A percentile compares a stretch with the other conserved stretches of the same genome.
Evolutionary conservation across 2,329 filamentous ascomycete genomes (phyloP).

Genomic region (Penicillium aurantiogriseum): DNA sequence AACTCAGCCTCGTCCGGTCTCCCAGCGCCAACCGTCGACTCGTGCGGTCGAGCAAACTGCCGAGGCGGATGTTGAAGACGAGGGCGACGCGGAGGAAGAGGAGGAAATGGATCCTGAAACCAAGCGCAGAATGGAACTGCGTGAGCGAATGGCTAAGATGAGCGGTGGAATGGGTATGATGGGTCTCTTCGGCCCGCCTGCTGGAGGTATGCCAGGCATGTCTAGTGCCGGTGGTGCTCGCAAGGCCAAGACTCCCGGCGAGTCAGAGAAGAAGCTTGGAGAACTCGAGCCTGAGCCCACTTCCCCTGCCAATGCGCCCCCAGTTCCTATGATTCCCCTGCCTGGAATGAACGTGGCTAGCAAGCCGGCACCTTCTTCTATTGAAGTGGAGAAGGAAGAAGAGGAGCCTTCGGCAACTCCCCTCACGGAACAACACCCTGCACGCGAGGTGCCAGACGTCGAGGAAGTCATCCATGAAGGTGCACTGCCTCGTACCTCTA

Average conservation of each 20-base stretch:
- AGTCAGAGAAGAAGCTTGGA: conserved; percentile 35
- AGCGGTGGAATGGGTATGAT: conserved; percentile 96
- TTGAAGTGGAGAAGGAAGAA: conserved; percentile 52
- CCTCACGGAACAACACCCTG: conserved; percentile 42
- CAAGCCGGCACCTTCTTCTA: conserved; percentile 49
- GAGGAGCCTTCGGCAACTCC: conserved; percentile 45
- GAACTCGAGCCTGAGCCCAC: conserved; percentile 36
- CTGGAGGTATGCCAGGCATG: conserved; percentile 60
- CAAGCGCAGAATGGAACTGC: conserved; percentile 78
- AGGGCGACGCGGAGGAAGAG: conserved; percentile 71
- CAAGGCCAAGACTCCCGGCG: conserved; percentile 49
- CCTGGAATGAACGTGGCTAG: conserved; percentile 63
- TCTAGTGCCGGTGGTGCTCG: conserved; percentile 44
- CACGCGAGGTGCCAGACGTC: conserved; percentile 54
- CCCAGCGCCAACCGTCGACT: conserved; percentile 19
- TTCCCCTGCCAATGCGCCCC: conserved; percentile 39
- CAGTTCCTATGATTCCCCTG: conserved; percentile 59
- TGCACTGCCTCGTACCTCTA: conserved; percentile 33
- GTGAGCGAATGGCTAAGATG: conserved; percentile 97
- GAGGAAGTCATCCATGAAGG: conserved; percentile 49
- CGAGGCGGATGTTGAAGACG: conserved; percentile 53
- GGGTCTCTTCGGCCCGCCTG: conserved; percentile 79
- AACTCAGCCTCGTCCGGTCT: conserved; percentile 14
- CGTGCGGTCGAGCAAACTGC: conserved; percentile 40
- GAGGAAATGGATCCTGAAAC: conserved; percentile 87